Evolutionary conservation across 2,329 filamentous ascomycete species (phyloP), one percentile per base, ranked within the genome.

Genomic region (Coleophoma crateriformis): DNA sequence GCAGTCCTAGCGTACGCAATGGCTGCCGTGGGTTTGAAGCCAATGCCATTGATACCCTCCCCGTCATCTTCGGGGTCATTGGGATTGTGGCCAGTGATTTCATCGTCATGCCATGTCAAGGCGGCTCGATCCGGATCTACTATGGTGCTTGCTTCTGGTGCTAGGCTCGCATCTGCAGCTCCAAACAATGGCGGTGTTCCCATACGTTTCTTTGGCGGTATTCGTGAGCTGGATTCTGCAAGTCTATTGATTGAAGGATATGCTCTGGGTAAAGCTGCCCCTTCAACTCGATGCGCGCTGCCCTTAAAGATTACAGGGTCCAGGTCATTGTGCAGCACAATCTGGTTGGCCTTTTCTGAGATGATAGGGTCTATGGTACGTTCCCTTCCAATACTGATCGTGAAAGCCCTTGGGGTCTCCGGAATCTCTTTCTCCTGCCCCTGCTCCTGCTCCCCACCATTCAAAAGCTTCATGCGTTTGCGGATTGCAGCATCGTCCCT

Each of bases 61-160:
- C 82, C 82, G 59, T 86, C 82, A 58, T 86, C 82, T 54, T 86
- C 82, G 54, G 78, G 74, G 60, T 85, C 82, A 38, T 81, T 71
- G 0, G 81, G 78, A 56, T 84, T 78, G 63, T 85, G 82, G 27
- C 84, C 72, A 2, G 82, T 85, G 52, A 86, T 85, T 61, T 85
- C 82, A 56, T 85, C 77, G 55, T 84, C 80, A 58, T 81, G 81
- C 82, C 82, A 86, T 2, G 82, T 85, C 47, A 85, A 68, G 3
- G 79, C 74, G 7, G 81, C 79, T 34, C 80, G 73, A 22, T 63
- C 61, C 1, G 54, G 51, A 46, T 64, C 61, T 10, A 64, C 38
- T 27, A 58, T 52, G 15, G 33, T 50, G 19, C 15, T 40, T 19
- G 50, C 52, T 20, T 49, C 50, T 7, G 27, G 33, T 22, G 56